phyloP scores from a whole-genome alignment of 208 protist genomes.

The Trypanosoma caninum region DNA sequence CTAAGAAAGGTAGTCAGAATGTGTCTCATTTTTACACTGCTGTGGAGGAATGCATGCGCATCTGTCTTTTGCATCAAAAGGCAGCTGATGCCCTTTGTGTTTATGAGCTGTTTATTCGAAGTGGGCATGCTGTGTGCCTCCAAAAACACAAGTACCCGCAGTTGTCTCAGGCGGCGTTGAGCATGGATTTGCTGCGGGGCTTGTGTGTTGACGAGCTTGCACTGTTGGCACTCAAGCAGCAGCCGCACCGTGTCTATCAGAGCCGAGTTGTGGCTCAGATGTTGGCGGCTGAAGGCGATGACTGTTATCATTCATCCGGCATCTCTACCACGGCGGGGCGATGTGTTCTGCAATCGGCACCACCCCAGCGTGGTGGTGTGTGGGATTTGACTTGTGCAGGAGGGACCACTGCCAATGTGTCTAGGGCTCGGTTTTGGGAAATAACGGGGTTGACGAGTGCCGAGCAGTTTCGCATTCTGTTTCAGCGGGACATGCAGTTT shows the following conservation, averaged over 20 bases:
- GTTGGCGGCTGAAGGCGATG: conserved; percentile 30
- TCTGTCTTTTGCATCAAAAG: conserved; percentile 42
- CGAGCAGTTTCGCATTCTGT: conserved; percentile 52
- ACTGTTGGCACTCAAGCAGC: conserved; percentile 26
- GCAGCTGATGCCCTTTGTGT: conserved; percentile 53
- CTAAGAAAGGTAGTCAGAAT: neutral
- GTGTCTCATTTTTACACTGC: conserved; percentile 3
- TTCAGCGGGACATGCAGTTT: conserved; percentile 49
- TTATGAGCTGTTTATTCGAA: conserved; percentile 31
- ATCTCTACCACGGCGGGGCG: neutral
- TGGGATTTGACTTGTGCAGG: neutral
- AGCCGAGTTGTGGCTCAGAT: conserved; percentile 25
- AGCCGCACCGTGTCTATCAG: conserved; percentile 34
- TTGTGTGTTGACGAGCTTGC: conserved; percentile 31
- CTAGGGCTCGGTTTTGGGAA: neutral
- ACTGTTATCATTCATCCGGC: neutral
- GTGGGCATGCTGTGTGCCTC: conserved; percentile 17
- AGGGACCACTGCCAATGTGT: neutral
- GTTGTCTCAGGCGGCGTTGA: neutral
- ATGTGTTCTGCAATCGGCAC: neutral
- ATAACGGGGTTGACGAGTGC: conserved; percentile 14
- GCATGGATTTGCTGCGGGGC: neutral
- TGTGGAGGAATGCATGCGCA: conserved; percentile 35
- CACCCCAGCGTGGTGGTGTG: neutral
- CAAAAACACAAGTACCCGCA: neutral